Base-by-base conservation (phyloP, 345 rosid genomes). In the Populus davidiana region DNA sequence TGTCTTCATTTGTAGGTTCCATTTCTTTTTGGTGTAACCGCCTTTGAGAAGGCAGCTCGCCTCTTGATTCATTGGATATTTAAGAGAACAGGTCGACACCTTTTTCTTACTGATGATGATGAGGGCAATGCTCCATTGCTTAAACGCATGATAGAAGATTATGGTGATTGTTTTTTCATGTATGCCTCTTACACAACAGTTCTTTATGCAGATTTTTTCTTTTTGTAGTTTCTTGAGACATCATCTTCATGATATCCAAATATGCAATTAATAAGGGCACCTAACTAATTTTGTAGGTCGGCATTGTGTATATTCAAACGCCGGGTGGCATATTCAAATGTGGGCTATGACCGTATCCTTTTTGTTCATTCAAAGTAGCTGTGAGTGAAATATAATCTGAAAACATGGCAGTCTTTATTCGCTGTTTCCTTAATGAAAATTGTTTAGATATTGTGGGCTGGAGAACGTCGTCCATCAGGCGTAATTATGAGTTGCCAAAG, bases 401-500 rank as follows among this genome's bases (percentile, higher is more conserved):
- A 62, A 21, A 64, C 21, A 11, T 33, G 21, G 36, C 25, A 2
- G 65, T 62, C 43, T 80, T 20, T 36, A 6, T 78, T 66, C 6
- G 35, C 25, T 81, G 69, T 88, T 87, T 84, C 89, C 83, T 78
- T 92, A 29, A 92, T 72, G 49, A 62, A 54, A 81, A 80, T 13
- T 50, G 62, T 79, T 71, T 71, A 96, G 99, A 92, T 86, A 87
- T 93, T 27, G 99, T 96, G 72, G 99, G 99, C 43, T 96, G 97
- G 99, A 93, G 94, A 86, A 96, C 99, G 8, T 90, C 99, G 47
- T 96, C 97, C 33, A 92, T 96, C 76, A 88, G 99, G 85, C 92
- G 93, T 77, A 81, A 84, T 68, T 84, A 78, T 77, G 97, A 93
- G 78, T 87, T 96, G 72, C 99, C 98, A 5, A 96, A 92, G 97